Percentiles rank a stretch among this genome's conserved stretches.
These are phyloP conservation scores for Penicillium crustosum DNA, from an alignment of 2,329 filamentous ascomycete genomes.

Conservation along the genomic window DNA sequence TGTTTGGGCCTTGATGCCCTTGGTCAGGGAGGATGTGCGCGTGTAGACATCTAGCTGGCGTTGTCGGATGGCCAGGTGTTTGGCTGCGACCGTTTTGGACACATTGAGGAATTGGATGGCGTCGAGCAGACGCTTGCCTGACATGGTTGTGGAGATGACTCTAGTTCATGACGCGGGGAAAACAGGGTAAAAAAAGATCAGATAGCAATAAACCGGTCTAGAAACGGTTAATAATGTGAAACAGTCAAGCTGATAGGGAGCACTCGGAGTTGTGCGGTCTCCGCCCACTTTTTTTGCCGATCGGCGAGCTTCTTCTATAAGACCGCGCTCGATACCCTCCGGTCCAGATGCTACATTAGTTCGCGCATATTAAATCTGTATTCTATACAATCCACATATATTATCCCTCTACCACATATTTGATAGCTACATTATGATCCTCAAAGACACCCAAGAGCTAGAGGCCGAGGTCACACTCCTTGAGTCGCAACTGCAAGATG, in stretches of 20 bases:
- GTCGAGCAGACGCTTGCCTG: conserved; percentile 66
- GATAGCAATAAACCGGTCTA: conserved; percentile 10
- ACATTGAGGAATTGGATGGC: conserved; percentile 68
- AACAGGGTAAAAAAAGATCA: conserved; percentile 10
- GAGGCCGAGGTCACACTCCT: conserved; percentile 48
- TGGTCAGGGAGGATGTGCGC: conserved; percentile 64
- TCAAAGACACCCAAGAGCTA: conserved; percentile 24
- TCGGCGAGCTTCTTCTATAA: conserved; percentile 10
- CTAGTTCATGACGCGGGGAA: conserved; percentile 24
- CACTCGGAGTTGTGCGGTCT: conserved; percentile 15
- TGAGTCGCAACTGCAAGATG: conserved; percentile 49
- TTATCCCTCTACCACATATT: background rate
- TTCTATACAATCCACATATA: background rate
- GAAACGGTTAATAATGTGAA: conserved; percentile 1
- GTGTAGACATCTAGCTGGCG: conserved; percentile 64
- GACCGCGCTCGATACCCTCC: background rate
- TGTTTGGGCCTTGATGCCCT: conserved; percentile 61
- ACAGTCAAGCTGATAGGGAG: conserved; percentile 23
- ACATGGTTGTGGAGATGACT: conserved; percentile 41
- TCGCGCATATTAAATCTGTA: background rate
- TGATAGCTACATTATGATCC: conserved; percentile 23
- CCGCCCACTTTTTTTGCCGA: conserved; percentile 22
- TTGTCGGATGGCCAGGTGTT: conserved; percentile 60
- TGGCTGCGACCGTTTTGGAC: conserved; percentile 65
- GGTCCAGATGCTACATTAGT: background rate